Evolutionary conservation across 768 basidiomycete genomes (phyloP), one percentile per base, ranked within the genome.

Genomic region (Mycena floridula): DNA sequence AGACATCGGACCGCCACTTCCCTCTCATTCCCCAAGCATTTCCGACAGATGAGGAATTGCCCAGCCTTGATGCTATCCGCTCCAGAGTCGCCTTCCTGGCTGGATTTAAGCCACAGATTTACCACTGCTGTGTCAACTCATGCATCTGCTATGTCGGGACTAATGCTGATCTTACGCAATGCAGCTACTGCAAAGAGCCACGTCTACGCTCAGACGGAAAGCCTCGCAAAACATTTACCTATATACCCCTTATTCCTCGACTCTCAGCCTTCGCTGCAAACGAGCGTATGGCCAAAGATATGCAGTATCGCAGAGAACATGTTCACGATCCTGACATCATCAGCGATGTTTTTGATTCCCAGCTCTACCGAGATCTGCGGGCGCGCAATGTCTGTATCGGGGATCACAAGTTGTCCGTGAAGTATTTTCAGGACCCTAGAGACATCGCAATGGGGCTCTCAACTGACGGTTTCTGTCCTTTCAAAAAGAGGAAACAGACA

Each of bases 391-490:
- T 72, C 25, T 18, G 41, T 3, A 43, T 72, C 15, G 52, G 61
- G 39, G 61, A 57, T 2, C 36, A 58, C 3, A 36, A 32, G 6
- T 49, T 54, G 0, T 25, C 28, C 0, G 54, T 66, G 46, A 49
- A 42, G 1, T 68, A 58, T 52, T 78, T 79, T 43, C 54, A 56
- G 0, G 61, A n/a, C n/a, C n/a, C n/a, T n/a, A n/a, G n/a, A n/a
- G n/a, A n/a, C n/a, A n/a, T n/a, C n/a, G n/a, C n/a, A 64, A n/a
- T 46, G 70, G n/a, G n/a, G n/a, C n/a, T n/a, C n/a, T n/a, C n/a
- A n/a, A n/a, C n/a, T n/a, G n/a, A n/a, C n/a, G n/a, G n/a, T n/a
- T n/a, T n/a, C n/a, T n/a, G n/a, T n/a, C n/a, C n/a, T n/a, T n/a
- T n/a, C n/a, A n/a, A n/a, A n/a, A n/a, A n/a, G n/a, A n/a, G n/a